Percentiles rank a stretch among this genome's conserved stretches.
Evolutionary conservation across 257 asterid genomes (phyloP).

Genomic region (Vinca minor): DNA sequence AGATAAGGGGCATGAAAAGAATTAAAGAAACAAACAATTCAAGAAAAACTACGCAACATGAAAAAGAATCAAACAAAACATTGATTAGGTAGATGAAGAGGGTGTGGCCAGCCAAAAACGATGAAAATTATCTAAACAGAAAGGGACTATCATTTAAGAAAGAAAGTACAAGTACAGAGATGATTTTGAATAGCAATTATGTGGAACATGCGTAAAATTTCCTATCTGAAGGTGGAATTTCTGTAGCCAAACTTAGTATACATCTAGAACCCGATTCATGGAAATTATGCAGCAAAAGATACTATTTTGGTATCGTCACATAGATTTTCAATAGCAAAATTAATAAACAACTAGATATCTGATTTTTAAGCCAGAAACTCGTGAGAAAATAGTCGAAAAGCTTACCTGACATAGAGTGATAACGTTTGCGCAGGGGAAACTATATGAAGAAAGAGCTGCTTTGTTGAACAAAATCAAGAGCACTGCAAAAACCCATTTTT

Average conservation of each 20-base stretch:
- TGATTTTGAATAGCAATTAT: background rate
- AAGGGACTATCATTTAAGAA: background rate
- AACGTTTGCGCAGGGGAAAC: conserved; percentile 83
- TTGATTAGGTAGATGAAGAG: background rate
- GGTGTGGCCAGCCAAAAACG: background rate
- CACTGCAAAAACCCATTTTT: conserved; percentile 85
- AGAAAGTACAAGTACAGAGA: background rate
- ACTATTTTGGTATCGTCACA: background rate
- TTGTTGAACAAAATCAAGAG: conserved; percentile 83
- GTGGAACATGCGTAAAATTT: background rate
- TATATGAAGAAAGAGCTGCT: conserved; percentile 90
- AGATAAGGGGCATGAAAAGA: background rate
- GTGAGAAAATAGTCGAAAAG: conserved; percentile 9
- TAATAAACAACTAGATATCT: background rate
- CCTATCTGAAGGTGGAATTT: background rate
- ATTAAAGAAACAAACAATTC: background rate
- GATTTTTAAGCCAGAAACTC: background rate
- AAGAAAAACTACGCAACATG: background rate
- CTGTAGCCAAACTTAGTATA: conserved; percentile 3
- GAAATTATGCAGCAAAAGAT: background rate
- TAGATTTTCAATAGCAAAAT: conserved; percentile 1
- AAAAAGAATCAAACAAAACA: background rate
- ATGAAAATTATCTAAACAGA: background rate
- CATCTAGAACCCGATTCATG: background rate
- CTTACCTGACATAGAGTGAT: conserved; percentile 89